Conservation (phyloP, 1,139 yeast species). For the Candida albicans region DNA sequence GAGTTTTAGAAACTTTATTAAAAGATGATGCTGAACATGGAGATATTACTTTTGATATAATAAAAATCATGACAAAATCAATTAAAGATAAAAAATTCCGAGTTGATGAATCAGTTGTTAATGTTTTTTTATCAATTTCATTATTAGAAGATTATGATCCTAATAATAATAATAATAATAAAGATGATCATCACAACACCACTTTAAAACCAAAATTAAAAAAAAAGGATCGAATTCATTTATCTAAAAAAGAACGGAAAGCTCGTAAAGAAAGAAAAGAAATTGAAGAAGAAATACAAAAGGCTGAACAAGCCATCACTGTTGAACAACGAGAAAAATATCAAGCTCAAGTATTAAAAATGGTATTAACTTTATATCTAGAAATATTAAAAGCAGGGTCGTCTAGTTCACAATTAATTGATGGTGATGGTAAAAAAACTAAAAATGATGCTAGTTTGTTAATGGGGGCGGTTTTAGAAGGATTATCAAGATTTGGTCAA, state of each 20-base stretch:
- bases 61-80: conserved; percentile 65
- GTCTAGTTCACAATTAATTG: conserved; percentile 29
- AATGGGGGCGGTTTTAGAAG: conserved; percentile 88
- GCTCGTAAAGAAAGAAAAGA: conserved; percentile 81
- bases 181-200: no score
- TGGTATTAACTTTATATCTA: conserved; percentile 69
- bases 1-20: conserved; percentile 64
- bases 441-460: conserved; percentile 54
- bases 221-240: conserved; percentile 85
- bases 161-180: conserved; percentile 45
- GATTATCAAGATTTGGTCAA: conserved; percentile 85
- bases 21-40: conserved; percentile 76
- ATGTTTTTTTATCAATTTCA: conserved; percentile 69
- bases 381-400: conserved; percentile 72
- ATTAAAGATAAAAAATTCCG: conserved; percentile 72
- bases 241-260: conserved; percentile 85
- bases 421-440: no score
- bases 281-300: conserved; percentile 85
- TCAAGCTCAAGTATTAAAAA: conserved; percentile 81
- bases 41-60: conserved; percentile 72
- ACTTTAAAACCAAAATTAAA: conserved; percentile 56
- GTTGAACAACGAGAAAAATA: conserved; percentile 81
- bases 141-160: conserved; percentile 83
- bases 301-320: conserved; percentile 84
- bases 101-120: conserved; percentile 81